Base-by-base conservation (phyloP, 2,329 filamentous ascomycete genomes). In the Ophiostoma pallidulum region DNA sequence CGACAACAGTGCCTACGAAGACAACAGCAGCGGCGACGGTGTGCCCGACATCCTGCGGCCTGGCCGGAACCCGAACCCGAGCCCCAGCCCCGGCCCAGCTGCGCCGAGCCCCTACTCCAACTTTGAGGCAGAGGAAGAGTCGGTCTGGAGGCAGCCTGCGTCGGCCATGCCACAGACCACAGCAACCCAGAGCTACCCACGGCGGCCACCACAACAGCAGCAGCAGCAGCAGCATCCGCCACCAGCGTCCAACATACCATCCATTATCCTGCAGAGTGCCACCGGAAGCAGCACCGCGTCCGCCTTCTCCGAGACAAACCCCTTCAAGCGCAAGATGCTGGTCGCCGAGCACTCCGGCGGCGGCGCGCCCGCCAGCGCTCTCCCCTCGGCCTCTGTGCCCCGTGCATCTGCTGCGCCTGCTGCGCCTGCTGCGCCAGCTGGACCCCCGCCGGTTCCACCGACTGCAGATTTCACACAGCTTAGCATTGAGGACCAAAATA, bases 251-350 rank as follows among this genome's bases (percentile, higher is more conserved):
- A 52, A 57, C n/a, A 57, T 64, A 22, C 65, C 64, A 3, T 56
- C 55, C 13, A 51, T 60, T 8, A 53, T 67, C 32, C 56, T 59
- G 38, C 64, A 62, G 0, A 62, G 60, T 18, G 55, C 45, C 10
- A 47, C 29, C 16, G 45, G 49, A n/a, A 51, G 39, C 45, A 45
- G 45, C 38, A 49, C 45, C 5, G 47, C 33, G 16, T 49, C 47
- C 4, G 29, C 38, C 26, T 51, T 52, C 47, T 51, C 59, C 18
- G 61, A 72, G 48, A 76, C 73, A 18, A 78, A 78, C 45, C 75
- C 75, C 0, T 78, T 78, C 58, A 73, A 72, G 51, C 70, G 72
- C 48, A 74, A 73, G 53, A 62, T 62, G 4, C 49, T 66, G 4
- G 54, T 41, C 14, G 18, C 37, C 33, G 16, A 37, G 37, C 22